phyloP scores from a whole-genome alignment of 75 land plant species.

The Cunninghamia lanceolata region DNA sequence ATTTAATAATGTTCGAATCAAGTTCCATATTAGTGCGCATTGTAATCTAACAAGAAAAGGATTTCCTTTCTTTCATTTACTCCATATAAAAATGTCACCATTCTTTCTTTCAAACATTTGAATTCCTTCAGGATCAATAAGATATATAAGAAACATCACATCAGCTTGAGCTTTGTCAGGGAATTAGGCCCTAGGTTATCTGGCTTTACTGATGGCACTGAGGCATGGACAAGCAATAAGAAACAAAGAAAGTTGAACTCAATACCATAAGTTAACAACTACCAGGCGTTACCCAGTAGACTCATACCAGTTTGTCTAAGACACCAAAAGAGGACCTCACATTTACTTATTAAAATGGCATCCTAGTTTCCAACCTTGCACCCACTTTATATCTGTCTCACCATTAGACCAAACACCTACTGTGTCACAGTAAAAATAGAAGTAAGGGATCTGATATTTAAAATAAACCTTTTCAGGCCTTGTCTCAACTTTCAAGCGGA shows the following conservation, averaged over 20 bases:
- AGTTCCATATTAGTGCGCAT: not conserved
- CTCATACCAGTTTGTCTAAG: not conserved
- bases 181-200: not conserved
- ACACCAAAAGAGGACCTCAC: not conserved
- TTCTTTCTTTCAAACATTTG: not conserved
- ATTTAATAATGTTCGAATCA: not conserved
- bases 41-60: not conserved
- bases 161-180: not conserved
- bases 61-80: not conserved
- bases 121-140: not conserved
- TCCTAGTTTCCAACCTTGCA: not conserved
- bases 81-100: not conserved
- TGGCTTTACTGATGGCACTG: not conserved
- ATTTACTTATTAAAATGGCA: not conserved
- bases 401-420: not conserved
- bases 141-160: not conserved
- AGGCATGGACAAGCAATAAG: not conserved
- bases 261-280: not conserved
- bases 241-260: not conserved
- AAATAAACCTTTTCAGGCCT: slow-evolving; percentile 79
- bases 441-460: not conserved
- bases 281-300: not conserved
- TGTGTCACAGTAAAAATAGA: not conserved
- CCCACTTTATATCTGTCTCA: not conserved
- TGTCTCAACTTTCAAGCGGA: slow-evolving; percentile 81